A percentile compares a stretch with the other conserved stretches of the same genome.
phyloP scores from a whole-genome alignment of 768 basidiomycete species.

The Calocybe cyanea region DNA sequence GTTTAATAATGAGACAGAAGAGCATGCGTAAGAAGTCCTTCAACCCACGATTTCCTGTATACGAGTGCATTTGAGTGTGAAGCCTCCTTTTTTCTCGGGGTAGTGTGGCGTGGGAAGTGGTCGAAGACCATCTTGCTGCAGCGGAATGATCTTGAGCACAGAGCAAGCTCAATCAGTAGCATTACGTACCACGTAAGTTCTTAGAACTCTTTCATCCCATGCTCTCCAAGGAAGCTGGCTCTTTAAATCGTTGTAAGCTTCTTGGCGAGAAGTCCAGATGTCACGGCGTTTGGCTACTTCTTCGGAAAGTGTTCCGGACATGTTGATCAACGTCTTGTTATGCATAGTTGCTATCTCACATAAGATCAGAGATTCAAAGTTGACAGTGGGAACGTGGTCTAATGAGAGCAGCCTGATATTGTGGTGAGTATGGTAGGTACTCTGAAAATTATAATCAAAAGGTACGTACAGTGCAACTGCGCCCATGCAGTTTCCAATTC shows the following conservation, averaged over 20 bases:
- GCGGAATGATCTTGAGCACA: background rate
- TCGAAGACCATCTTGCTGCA: slow-evolving; percentile 40
- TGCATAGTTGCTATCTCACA: slow-evolving; percentile 43
- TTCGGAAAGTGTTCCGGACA: slow-evolving; percentile 20
- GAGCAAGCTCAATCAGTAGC: background rate
- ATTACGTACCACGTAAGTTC: slow-evolving; percentile 35
- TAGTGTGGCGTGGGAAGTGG: slow-evolving; percentile 38
- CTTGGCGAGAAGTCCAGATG: slow-evolving; percentile 46
- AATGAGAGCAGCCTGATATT: slow-evolving; percentile 34
- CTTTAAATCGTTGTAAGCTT: slow-evolving; percentile 38
- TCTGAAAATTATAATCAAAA: background rate
- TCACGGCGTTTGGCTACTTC: slow-evolving; percentile 41
- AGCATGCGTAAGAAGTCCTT: too few species aligned
- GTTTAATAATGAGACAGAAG: background rate
- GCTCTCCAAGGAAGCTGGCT: slow-evolving; percentile 35
- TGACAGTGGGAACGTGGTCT: slow-evolving; percentile 35
- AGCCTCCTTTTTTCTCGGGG: slow-evolving; percentile 41
- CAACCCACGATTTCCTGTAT: slow-evolving; percentile 42
- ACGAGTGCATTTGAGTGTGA: slow-evolving; percentile 46
- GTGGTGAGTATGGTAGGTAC: background rate
- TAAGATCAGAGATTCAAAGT: slow-evolving; percentile 36
- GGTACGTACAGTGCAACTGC: slow-evolving; percentile 38
- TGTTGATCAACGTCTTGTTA: slow-evolving; percentile 13
- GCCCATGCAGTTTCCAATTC: slow-evolving; percentile 56
- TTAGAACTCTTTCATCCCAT: slow-evolving; percentile 49